Conservation (phyloP, 176 grass and related monocot genomes). For the Carex cristatella region DNA sequence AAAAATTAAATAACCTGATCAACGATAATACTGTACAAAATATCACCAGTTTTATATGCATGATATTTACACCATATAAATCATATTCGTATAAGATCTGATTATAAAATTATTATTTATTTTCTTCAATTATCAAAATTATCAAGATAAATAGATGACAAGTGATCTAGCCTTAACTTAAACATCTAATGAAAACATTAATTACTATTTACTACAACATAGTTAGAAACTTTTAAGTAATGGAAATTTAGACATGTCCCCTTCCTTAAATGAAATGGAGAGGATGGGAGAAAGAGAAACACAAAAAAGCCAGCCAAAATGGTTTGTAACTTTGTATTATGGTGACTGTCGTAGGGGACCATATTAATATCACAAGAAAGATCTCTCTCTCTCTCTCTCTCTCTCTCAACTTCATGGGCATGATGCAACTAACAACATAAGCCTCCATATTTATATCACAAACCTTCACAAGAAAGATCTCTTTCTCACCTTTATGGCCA, state of each 20-base stretch:
- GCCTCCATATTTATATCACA: neutral
- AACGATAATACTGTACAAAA: neutral
- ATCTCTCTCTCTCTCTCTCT: neutral
- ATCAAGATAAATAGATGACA: neutral
- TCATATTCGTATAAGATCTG: neutral
- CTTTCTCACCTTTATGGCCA: neutral
- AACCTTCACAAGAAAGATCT: conserved; percentile 9
- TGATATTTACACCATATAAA: neutral
- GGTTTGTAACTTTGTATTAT: conserved; percentile 5
- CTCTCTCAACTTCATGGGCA: neutral
- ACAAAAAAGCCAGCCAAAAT: conserved; percentile 19
- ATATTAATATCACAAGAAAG: conserved; percentile 9
- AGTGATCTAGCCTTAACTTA: neutral
- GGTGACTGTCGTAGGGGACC: neutral
- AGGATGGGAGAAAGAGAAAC: neutral
- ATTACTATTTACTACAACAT: neutral
- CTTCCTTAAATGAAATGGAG: neutral
- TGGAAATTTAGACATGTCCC: neutral
- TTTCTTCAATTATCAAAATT: neutral
- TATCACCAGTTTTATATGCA: neutral
- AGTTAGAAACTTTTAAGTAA: neutral
- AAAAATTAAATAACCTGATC: neutral
- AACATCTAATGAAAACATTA: neutral
- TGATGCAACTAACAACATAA: neutral
- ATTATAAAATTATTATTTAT: neutral